Evolutionary conservation across 768 basidiomycete genomes (phyloP), one percentile per base, ranked within the genome.

Genomic region (Rhizopogon vulgaris): DNA sequence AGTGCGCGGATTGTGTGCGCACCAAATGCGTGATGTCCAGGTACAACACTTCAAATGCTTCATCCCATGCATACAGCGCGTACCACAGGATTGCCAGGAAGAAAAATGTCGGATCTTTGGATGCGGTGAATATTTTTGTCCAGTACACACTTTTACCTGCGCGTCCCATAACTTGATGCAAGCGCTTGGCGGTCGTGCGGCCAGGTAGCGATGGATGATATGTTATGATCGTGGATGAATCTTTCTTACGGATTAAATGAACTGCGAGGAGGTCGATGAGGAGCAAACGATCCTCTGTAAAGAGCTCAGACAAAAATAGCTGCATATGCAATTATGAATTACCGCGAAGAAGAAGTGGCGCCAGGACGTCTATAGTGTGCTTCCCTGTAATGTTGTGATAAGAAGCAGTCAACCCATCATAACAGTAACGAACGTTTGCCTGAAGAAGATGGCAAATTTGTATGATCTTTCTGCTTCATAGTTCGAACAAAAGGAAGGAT

Each of bases 41-140:
- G 54, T 77, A 77, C 25, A 80, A 53, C 14, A 63, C 59, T 56
- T 78, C 77, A 28, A 78, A 65, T 3, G 75, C 63, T 59, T 81
- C 78, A 48, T 80, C 79, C 76, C 78, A 80, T 0, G 77, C 71
- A 58, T 80, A 79, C 10, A 78, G 58, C 2, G 75, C 73, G 53
- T 77, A 77, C 79, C 78, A 80, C 36, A 80, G 57, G 15, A 76
- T 61, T 40, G 71, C 67, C 12, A 80, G 54, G 34, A 80, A 64
- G 30, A 80, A 64, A 52, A 79, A 78, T 1, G 77, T 80, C 4
- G 75, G 22, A 52, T 79, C 78, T 6, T 59, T 62, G 53, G 14
- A 53, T 36, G 49, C 38, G 4, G 37, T 6, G 38, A 59, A 56
- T 50, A 60, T 56, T 41, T 59, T 48, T 25, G 1, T 27, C 58